phyloP scores from a whole-genome alignment of 805 yeast species.

The Wickerhamiella kurtzmanii region DNA sequence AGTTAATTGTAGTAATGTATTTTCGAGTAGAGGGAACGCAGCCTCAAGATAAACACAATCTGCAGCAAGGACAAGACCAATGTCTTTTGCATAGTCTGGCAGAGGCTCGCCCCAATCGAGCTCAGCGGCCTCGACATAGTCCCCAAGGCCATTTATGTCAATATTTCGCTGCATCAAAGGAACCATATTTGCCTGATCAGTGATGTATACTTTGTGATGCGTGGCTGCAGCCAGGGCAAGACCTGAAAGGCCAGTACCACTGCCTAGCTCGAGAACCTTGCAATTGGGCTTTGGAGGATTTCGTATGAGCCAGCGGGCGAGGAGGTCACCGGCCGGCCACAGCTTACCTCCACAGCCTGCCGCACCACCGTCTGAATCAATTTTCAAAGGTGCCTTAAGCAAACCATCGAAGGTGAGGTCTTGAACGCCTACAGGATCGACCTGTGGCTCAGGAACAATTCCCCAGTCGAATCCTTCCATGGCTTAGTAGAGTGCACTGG shows the following conservation, averaged over 20 bases:
- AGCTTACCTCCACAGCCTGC: constrained; percentile 52
- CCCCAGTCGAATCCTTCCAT: neutral
- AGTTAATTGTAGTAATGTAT: constrained; percentile 35
- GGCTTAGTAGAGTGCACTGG: no score
- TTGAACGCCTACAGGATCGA: constrained; percentile 28
- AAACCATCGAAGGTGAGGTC: constrained; percentile 31
- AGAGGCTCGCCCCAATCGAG: constrained; percentile 36
- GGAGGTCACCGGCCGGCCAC: constrained; percentile 48
- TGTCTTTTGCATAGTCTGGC: constrained; percentile 27
- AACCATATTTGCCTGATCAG: constrained; percentile 37
- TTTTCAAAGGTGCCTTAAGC: constrained; percentile 27
- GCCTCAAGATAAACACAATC: constrained; percentile 46
- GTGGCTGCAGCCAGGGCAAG: constrained; percentile 23
- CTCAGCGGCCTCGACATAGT: constrained; percentile 30
- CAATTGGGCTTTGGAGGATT: constrained; percentile 16
- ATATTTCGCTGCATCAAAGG: constrained; percentile 37
- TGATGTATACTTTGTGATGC: constrained; percentile 31
- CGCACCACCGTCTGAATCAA: constrained; percentile 45
- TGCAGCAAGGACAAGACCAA: constrained; percentile 41
- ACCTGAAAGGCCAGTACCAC: constrained; percentile 49
- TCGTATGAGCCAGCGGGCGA: constrained; percentile 33
- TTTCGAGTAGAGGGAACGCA: constrained; percentile 40
- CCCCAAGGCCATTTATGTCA: constrained; percentile 28
- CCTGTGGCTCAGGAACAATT: constrained; percentile 23
- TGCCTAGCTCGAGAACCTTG: constrained; percentile 38